Base-by-base conservation (phyloP, 2,329 filamentous ascomycete genomes). In the Pyrenochaeta sp. region DNA sequence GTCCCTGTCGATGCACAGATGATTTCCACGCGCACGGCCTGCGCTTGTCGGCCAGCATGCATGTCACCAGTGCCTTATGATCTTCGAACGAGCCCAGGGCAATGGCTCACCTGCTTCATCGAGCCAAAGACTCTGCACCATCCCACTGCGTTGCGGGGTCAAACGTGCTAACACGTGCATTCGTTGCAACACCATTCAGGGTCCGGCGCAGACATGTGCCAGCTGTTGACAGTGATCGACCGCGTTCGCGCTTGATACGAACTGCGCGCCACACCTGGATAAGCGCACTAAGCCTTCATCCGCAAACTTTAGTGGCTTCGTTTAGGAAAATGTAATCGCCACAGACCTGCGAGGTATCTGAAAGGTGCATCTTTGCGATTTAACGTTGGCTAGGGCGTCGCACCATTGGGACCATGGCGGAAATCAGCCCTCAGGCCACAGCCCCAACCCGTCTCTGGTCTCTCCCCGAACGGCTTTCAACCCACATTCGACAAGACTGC, bases 401-500 rank as follows among this genome's bases (percentile, higher is more conserved):
- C 51, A 54, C 51, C 45, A 54, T 44, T 33, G 39, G 51, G 45
- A 54, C 51, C 45, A 54, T 44, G 32, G 39, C 27, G 12, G 33
- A 32, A 20, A 39, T 27, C 32, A 20, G 15, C 18, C 23, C 23
- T 27, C 23, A 27, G 23, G 23, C 23, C 23, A 27, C 23, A n/a
- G n/a, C 23, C 15, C 45, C 23, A 23, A 20, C 4, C 42, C 10
- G 6, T 32, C 47, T 45, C 30, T n/a, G 47, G 23, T 17, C 23
- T 31, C 7, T 31, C 32, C 31, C 18, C 30, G 27, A 32, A 18
- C 47, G 30, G 48, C 39, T 27, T 27, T 27, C 23, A 15, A 36
- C 18, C 35, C 42, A 40, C 39, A 51, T 37, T 42, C 29, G 29
- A 35, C 18, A 37, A 14, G 23, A 27, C 23, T 27, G 23, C 23